Base-by-base conservation (phyloP, 768 basidiomycete genomes). In the Pulveroboletus sp. region DNA sequence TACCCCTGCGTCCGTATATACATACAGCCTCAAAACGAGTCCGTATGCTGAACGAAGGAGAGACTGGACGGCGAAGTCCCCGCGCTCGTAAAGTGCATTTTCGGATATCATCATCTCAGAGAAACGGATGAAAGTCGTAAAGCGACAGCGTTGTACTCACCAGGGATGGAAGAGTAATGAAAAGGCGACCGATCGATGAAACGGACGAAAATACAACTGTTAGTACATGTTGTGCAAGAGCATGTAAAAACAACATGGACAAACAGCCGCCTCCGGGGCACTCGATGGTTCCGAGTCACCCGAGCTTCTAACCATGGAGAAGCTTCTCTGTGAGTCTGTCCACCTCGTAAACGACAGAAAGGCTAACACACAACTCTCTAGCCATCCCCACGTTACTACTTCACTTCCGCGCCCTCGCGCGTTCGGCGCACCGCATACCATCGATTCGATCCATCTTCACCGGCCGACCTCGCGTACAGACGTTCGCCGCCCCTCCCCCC, bases 11-110 rank as follows among this genome's bases (percentile, higher is more conserved):
- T 59, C 67, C 62, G 54, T 68, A 68, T 63, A 45, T 68, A 59
- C 66, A 69, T 54, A 56, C 59, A 67, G 17, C 55, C 65, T 62
- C 66, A 68, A 57, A 49, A 68, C 67, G 65, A 69, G 66, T 5
- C 47, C 57, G 45, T 55, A 63, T 62, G 65, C 66, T 69, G 62
- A 56, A 65, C 58, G 63, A 68, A 52, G 63, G 50, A 63, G 65
- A 57, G 68, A 60, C 67, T 68, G 65, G 66, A 68, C 56, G 31
- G 50, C 46, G 14, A 51, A 47, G 62, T 69, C 66, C 66, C 66
- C 58, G 37, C 56, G 55, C 67, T 68, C 67, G 54, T 50, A 50
- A 51, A 68, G 55, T 63, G 62, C 58, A 45, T 45, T 29, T 49
- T 64, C 45, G 22, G 50, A 17, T 67, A 65, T 67, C 67, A 69